These are phyloP conservation scores for Stephania cephalantha DNA, from an alignment of 164 flowering plant species.

Conservation along the genomic window DNA sequence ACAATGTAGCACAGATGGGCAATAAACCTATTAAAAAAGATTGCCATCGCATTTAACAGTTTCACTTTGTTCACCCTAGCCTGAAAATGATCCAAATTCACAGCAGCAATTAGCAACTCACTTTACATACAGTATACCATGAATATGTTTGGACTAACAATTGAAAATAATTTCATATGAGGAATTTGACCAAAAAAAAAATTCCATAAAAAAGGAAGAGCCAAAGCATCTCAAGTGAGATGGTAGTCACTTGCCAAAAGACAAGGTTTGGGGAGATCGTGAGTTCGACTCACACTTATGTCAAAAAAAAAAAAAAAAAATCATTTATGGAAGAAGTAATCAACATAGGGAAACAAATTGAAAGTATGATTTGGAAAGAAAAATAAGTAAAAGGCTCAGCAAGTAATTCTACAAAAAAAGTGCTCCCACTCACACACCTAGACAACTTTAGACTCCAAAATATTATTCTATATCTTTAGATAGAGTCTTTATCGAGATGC, in stretches of 20 bases:
- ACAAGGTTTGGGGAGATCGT: too few species aligned
- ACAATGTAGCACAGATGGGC: not conserved
- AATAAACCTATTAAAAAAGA: slow-evolving; percentile 76
- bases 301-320: too few species aligned
- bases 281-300: too few species aligned
- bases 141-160: not conserved
- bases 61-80: slow-evolving; percentile 71
- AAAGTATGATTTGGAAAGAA: not conserved
- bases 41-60: slow-evolving; percentile 83
- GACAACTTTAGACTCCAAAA: too few species aligned
- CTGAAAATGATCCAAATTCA: slow-evolving; percentile 32
- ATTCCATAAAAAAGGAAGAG: too few species aligned
- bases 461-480: too few species aligned
- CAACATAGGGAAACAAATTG: not conserved
- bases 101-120: not conserved
- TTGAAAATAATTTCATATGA: not conserved
- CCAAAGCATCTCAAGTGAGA: too few species aligned
- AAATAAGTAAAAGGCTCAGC: not conserved
- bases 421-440: not conserved
- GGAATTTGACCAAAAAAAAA: too few species aligned
- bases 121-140: not conserved
- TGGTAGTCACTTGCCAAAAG: too few species aligned
- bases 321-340: not conserved
- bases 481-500: too few species aligned
- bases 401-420: too few species aligned